Conservation (phyloP, 352 stramenopile species). For the Phytophthora lateralis region DNA sequence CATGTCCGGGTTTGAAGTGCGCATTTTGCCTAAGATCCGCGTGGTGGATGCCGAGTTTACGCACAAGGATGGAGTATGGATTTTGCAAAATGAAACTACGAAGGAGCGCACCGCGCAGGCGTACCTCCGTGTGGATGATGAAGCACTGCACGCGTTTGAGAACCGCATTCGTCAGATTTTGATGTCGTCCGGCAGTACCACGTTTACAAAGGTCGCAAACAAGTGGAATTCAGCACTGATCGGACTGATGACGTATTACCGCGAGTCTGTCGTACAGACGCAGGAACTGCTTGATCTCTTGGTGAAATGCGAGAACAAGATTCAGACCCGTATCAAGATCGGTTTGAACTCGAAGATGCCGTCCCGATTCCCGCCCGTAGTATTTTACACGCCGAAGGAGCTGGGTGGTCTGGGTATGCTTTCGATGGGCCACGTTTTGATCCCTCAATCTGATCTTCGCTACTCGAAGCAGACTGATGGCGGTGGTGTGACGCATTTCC, state of each 20-base stretch:
- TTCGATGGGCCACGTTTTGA: slow-evolving; percentile 99
- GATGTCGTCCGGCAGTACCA: slow-evolving; percentile 99
- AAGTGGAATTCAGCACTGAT: slow-evolving; percentile 98
- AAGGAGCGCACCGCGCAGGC: slow-evolving; percentile 99
- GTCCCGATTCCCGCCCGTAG: slow-evolving; percentile 98
- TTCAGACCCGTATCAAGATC: slow-evolving; percentile 99
- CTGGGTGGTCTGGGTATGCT: slow-evolving; percentile 99
- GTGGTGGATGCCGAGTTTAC: slow-evolving; percentile 92
- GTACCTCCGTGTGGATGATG: slow-evolving; percentile 96
- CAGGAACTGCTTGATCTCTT: slow-evolving; percentile 99
- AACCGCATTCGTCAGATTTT: slow-evolving; percentile 99
- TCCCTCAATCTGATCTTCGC: slow-evolving; percentile 98
- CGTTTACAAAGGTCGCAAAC: slow-evolving; percentile 99
- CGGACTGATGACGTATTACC: slow-evolving; percentile 99
- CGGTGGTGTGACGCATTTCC: slow-evolving; percentile 99
- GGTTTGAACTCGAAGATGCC: slow-evolving; percentile 99
- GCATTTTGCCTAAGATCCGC: slow-evolving; percentile 93
- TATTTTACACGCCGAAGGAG: slow-evolving; percentile 99
- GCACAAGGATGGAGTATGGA: slow-evolving; percentile 99
- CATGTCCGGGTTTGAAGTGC: slow-evolving; percentile 99
- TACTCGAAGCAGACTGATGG: slow-evolving; percentile 99
- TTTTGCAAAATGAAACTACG: slow-evolving; percentile 99
- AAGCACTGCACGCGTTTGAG: slow-evolving; percentile 96
- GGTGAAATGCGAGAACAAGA: slow-evolving; percentile 99
- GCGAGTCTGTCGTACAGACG: slow-evolving; percentile 99